Evolutionary conservation across 1,284 basidiomycete genomes (phyloP).

Genomic region (Cutaneotrichosporon sp.): DNA sequence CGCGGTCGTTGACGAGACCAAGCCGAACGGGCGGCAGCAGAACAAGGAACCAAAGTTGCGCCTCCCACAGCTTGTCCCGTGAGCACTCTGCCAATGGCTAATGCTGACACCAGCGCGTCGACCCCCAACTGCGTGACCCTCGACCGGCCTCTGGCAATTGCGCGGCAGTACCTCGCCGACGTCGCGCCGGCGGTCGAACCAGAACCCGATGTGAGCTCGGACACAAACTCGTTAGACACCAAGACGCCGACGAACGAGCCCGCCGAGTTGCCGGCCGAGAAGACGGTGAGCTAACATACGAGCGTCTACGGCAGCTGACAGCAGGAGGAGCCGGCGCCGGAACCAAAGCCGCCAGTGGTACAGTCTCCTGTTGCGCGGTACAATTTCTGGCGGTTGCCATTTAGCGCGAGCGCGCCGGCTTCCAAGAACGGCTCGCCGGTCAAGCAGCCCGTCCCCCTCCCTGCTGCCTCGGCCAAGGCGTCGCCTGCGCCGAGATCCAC

Average conservation of each 20-base stretch:
- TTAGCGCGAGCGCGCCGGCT: slow-evolving; percentile 9
- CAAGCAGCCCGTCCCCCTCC: slow-evolving; percentile 6
- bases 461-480: neutral
- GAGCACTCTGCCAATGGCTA: neutral
- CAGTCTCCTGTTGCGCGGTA: slow-evolving; percentile 8
- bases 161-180: slow-evolving; percentile 25
- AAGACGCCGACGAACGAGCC: slow-evolving; percentile 21
- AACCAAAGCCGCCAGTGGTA: slow-evolving; percentile 1
- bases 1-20: slow-evolving; percentile 65
- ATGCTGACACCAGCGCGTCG: slow-evolving; percentile 29
- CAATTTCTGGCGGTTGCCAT: slow-evolving; percentile 20
- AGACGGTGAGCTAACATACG: neutral
- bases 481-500: slow-evolving; percentile 20
- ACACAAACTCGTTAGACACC: slow-evolving; percentile 10
- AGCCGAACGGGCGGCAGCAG: slow-evolving; percentile 50
- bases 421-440: slow-evolving; percentile 14
- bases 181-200: neutral
- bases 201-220: slow-evolving; percentile 9
- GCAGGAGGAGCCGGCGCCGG: neutral
- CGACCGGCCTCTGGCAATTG: slow-evolving; percentile 34
- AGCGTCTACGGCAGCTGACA: neutral
- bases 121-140: slow-evolving; percentile 16
- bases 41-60: slow-evolving; percentile 18
- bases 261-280: slow-evolving; percentile 6
- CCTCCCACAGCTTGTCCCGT: slow-evolving; percentile 34